phyloP scores from a whole-genome alignment of 2,329 filamentous ascomycete genomes.

The Truncatella angustata region DNA sequence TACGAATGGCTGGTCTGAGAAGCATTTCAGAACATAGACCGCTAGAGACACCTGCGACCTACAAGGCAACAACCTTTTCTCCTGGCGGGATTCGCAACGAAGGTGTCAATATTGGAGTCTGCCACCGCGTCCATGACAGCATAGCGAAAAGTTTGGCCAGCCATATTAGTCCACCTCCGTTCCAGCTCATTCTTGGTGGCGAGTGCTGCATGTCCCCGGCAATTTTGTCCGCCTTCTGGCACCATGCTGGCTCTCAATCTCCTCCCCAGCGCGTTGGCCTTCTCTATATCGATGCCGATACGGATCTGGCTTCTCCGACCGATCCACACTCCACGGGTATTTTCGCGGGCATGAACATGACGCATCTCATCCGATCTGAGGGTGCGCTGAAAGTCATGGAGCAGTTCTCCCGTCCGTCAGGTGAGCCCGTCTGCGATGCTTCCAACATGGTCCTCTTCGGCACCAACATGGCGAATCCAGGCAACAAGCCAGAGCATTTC shows the following conservation, averaged over 20 bases:
- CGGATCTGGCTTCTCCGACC: neutral
- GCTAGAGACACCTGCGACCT: neutral
- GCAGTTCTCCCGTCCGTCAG: neutral
- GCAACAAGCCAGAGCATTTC: slow-evolving; percentile 1
- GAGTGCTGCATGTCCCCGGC: slow-evolving; percentile 3
- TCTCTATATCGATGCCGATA: slow-evolving; percentile 2
- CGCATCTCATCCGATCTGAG: neutral
- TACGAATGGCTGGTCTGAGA: neutral
- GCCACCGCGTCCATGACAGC: neutral
- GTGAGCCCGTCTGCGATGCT: slow-evolving; percentile 2
- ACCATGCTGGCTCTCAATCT: neutral
- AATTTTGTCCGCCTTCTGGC: neutral
- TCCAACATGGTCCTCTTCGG: slow-evolving; percentile 6
- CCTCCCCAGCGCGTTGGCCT: neutral
- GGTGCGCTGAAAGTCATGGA: neutral
- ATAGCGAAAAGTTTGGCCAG: neutral
- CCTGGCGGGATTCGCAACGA: neutral
- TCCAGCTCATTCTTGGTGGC: slow-evolving; percentile 5
- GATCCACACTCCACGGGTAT: neutral
- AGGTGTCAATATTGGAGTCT: neutral
- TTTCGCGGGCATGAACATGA: slow-evolving; percentile 7
- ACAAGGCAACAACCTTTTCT: neutral
- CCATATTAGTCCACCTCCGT: neutral
- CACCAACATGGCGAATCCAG: slow-evolving; percentile 1
- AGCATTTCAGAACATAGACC: neutral